Evolutionary conservation across 2,329 filamentous ascomycete species (phyloP).

Genomic region (Periconia digitata): DNA sequence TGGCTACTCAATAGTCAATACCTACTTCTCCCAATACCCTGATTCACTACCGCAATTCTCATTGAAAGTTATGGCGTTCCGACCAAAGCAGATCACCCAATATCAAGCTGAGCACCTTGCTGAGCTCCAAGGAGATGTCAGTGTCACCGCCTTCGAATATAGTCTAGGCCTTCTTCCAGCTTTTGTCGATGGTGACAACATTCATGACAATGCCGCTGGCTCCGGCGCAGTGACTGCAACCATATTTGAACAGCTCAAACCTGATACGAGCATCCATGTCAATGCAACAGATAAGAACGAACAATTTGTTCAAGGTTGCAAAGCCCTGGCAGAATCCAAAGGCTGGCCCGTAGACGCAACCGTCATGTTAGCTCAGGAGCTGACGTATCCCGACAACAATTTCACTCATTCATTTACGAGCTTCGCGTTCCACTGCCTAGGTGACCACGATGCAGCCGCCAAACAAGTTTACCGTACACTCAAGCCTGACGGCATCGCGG

Average conservation of each 20-base stretch:
- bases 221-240: constrained; percentile 8
- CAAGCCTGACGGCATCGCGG: constrained; percentile 32
- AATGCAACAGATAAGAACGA: background rate
- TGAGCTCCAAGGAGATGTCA: background rate
- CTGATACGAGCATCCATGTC: background rate
- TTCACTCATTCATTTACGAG: constrained; percentile 39
- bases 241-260: constrained; percentile 29
- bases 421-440: constrained; percentile 10
- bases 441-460: constrained; percentile 20
- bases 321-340: background rate
- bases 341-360: background rate
- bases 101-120: background rate
- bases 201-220: constrained; percentile 18
- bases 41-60: too few relatives aligned
- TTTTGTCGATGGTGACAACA: constrained; percentile 7
- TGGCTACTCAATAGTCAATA: too few relatives aligned
- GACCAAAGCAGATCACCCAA: background rate
- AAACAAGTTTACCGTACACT: constrained; percentile 40
- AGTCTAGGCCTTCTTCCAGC: constrained; percentile 8
- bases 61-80: background rate
- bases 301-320: constrained; percentile 1
- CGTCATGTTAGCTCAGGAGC: background rate
- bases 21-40: too few relatives aligned
- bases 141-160: background rate
- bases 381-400: constrained; percentile 17